Conservation (phyloP, 805 yeast species). For the Teunomyces barrocoloradensis region DNA sequence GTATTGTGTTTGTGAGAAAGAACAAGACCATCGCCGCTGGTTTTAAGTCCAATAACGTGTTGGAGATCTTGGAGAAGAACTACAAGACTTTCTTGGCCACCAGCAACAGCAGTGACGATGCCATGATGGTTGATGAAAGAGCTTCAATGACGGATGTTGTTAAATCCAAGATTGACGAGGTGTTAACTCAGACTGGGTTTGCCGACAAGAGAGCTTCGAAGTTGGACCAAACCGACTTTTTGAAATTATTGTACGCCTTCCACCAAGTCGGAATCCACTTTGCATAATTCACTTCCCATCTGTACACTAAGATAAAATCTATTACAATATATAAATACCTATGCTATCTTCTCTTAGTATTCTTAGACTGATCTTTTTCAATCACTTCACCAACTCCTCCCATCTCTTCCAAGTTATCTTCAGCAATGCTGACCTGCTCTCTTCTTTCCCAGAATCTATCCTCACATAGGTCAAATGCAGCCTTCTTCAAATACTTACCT, state of each 20-base stretch:
- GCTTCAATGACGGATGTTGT: conserved; percentile 48
- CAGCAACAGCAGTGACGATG: conserved; percentile 47
- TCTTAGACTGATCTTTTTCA: conserved; percentile 60
- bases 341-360: conserved; percentile 47
- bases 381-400: conserved; percentile 89
- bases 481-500: conserved; percentile 85
- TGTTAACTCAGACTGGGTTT: conserved; percentile 74
- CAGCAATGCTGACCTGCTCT: conserved; percentile 83
- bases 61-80: conserved; percentile 82
- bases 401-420: conserved; percentile 83
- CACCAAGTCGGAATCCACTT: conserved; percentile 97
- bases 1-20: conserved; percentile 90
- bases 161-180: conserved; percentile 67
- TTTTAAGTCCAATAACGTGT: conserved; percentile 76
- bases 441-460: conserved; percentile 99
- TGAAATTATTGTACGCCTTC: conserved; percentile 82
- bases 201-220: conserved; percentile 89
- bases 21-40: conserved; percentile 93
- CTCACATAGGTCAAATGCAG: conserved; percentile 87
- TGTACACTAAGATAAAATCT: conserved; percentile 3
- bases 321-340: not conserved
- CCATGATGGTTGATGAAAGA: conserved; percentile 37
- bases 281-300: conserved; percentile 47
- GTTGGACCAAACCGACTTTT: conserved; percentile 92
- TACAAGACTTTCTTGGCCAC: conserved; percentile 71